Evolutionary conservation across 176 grass and related monocot species (phyloP).

Genomic region (Puya raimondii): DNA sequence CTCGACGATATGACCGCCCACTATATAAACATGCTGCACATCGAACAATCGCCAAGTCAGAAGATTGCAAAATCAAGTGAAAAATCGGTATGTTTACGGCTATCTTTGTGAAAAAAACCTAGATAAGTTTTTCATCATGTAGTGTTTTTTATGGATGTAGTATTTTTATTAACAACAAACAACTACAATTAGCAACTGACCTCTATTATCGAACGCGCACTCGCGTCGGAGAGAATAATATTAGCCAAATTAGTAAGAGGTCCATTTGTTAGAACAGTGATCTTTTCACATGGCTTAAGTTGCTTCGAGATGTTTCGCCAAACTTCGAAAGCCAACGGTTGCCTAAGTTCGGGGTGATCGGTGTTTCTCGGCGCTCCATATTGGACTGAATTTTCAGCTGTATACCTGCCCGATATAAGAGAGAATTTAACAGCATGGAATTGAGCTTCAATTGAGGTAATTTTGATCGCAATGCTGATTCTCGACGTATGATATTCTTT

Average conservation of each 20-base stretch:
- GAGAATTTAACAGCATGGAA: background rate
- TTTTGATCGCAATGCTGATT: too few relatives aligned
- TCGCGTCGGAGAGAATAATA: constrained; percentile 47
- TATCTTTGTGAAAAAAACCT: too few relatives aligned
- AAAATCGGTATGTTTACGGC: background rate
- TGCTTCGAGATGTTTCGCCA: constrained; percentile 49
- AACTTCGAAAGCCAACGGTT: constrained; percentile 68
- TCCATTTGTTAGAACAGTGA: constrained; percentile 59
- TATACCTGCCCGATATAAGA: constrained; percentile 35
- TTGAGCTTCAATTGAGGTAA: too few relatives aligned
- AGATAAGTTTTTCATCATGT: too few relatives aligned
- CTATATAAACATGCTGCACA: constrained; percentile 51
- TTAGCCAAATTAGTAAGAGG: constrained; percentile 85
- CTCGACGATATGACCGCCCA: constrained; percentile 55
- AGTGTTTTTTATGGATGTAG: background rate
- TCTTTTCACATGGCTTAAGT: constrained; percentile 43
- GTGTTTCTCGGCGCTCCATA: constrained; percentile 72
- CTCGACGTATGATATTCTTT: too few relatives aligned
- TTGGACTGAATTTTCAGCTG: constrained; percentile 65
- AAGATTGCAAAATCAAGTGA: too few relatives aligned
- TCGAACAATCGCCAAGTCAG: background rate
- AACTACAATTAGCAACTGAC: constrained; percentile 22
- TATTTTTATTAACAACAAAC: background rate
- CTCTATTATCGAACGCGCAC: constrained; percentile 38
- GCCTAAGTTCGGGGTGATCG: constrained; percentile 59